Evolutionary conservation across 139 green algal genomes (phyloP), one percentile per base, ranked within the genome.

Genomic region (Picochlorum costavermella): DNA sequence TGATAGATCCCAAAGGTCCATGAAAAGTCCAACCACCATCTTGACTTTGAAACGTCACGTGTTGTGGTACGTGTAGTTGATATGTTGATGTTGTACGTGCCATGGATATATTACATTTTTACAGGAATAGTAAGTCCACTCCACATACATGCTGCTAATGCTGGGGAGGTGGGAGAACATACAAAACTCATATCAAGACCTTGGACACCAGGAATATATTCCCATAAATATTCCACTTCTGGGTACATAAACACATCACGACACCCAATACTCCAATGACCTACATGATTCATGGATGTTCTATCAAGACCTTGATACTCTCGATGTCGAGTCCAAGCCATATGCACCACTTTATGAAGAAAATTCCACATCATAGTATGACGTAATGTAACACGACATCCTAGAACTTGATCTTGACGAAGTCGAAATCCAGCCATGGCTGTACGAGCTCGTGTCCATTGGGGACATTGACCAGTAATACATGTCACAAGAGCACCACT

Each of bases 211-310:
- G 56, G 14, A 70, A 77, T 65, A 48, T 58, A 26, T 64, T 71
- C 55, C 56, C 49, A 77, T 60, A 70, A 45, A 26, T 69, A 51
- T 69, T 77, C 65, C 67, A 77, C 58, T 74, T 77, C 57, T 33
- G 49, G 45, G 64, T 72, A 74, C 53, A 72, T 40, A 31, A 74
- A 64, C 60, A 63, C 31, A 65, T 74, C 62, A 48, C 25, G 45
- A 40, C 69, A 60, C 25, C 37, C 50, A 50, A 77, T 51, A 13
- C 45, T 51, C 45, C 45, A 51, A 25, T 25, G 16, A 25, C 45
- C 45, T 28, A 64, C 50, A 25, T 9, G 16, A 51, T 51, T 20
- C 45, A n/a, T 25, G 5, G 45, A 51, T 51, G 45, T 25, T 13
- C 16, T 10, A 51, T 9, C 10, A 8, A 37, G 3, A 37, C 31